Base-by-base conservation (phyloP, 2,329 filamentous ascomycete genomes). In the Tolypocladium cylindrosporum region DNA sequence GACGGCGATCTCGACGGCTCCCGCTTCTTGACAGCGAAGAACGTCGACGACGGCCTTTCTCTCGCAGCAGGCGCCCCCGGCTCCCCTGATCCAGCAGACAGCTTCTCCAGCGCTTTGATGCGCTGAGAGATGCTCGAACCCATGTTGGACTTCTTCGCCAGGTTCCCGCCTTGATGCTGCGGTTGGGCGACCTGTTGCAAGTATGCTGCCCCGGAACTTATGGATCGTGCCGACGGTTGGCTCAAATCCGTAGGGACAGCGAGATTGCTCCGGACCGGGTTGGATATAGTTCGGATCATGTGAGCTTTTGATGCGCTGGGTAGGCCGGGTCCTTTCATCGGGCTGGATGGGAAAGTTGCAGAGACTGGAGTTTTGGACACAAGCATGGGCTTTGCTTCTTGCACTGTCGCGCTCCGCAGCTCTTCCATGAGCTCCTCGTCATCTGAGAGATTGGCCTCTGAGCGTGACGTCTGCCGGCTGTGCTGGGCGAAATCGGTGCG, bases 41-140 rank as follows among this genome's bases (percentile, higher is more conserved):
- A 82, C 2, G 83, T 75, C 9, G 83, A 78, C 7, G 78, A 77
- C 4, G 79, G 76, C 19, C 76, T 70, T 40, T 77, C 76, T 36
- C 69, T 64, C 55, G 54, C 57, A 1, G 63, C 57, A 3, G 61
- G 41, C 11, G 62, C 59, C 42, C 62, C 64, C 5, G 62, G 40
- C 3, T 72, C 72, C 5, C 60, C 65, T 11, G 64, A 61, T 58
- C 68, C 61, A 11, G 79, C 73, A 59, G 86, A 80, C 63, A 94
- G 80, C 71, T 91, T 92, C 69, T 96, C 90, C 56, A 99, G 78
- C 8, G 92, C 91, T 72, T 96, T 95, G 71, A 97, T 97, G 48
- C 94, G 87, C 70, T 93, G 90, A 3, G 93, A 95, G 60, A 99
- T 97, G 64, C 90, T 91, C 10, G 89, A 91, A 9, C 91, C 92